Base-by-base conservation (phyloP, 202 grass and related monocot genomes). In the Setaria italica region DNA sequence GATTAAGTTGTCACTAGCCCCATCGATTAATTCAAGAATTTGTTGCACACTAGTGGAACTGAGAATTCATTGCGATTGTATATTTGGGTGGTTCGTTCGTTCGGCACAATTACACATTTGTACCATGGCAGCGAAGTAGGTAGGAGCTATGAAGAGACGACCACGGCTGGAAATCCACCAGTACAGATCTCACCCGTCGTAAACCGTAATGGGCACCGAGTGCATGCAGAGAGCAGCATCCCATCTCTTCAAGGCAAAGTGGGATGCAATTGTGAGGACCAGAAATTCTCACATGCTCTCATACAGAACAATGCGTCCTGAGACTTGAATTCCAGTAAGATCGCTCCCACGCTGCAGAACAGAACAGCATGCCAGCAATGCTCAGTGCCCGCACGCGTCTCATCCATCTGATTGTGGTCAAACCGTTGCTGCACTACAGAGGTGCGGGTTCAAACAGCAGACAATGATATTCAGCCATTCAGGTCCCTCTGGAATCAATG, bases 11-110 rank as follows among this genome's bases (percentile, higher is more conserved):
- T 59, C 30, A 29, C 15, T 50, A 13, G 17, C 56, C 29, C 46
- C 30, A 19, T 70, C 1, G 11, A 12, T 75, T 5, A 78, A 47
- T 79, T 79, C 74, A 68, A 75, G 59, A 83, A 84, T 87, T 79
- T 47, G 50, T 53, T 83, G 60, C 41, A 17, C 50, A 46, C 43
- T 46, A 46, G 43, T 46, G 43, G 43, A 8, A 8, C 43, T 0
- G 65, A 16, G n/a, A 82, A 87, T 60, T 77, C 47, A 80, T 58
- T 47, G 75, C 21, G 1, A 48, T 45, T 74, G 72, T 55, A 74
- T 14, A 47, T 17, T 53, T 54, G 79, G 80, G 84, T 62, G 21
- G 33, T 1, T 69, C 9, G 13, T 78, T 66, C 7, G 58, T 37
- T 76, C 72, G 39, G 14, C 62, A 13, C 8, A 76, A 6, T 59